These are phyloP conservation scores for Ormosia semicastrata DNA, from an alignment of 306 rosid genomes.

Conservation along the genomic window DNA sequence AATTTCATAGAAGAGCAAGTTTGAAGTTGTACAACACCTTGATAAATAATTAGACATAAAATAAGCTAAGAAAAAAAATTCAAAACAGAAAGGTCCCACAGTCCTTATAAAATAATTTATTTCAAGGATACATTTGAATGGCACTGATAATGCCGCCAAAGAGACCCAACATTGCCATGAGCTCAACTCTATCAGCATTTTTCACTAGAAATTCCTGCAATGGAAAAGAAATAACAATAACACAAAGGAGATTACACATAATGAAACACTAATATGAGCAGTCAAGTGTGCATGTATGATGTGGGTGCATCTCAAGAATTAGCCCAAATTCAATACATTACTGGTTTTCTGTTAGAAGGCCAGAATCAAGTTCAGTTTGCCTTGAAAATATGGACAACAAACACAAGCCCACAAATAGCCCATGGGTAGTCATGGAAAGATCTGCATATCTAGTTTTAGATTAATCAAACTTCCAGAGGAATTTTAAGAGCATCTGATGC, in stretches of 20 bases:
- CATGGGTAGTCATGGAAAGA: not conserved
- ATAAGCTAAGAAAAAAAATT: not conserved
- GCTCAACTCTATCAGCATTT: conserved; percentile 85
- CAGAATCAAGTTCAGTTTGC: not conserved
- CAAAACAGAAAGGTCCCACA: conserved; percentile 13
- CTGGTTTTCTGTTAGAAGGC: not conserved
- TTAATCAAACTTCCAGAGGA: not conserved
- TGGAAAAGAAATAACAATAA: conserved; percentile 12
- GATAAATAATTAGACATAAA: not conserved
- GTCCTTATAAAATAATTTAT: not conserved
- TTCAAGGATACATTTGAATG: conserved; percentile 93
- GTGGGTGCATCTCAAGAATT: not conserved
- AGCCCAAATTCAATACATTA: not conserved
- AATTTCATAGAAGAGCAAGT: conserved; percentile 5
- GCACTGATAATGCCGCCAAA: conserved; percentile 84
- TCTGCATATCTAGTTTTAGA: not conserved
- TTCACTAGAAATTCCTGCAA: conserved; percentile 88
- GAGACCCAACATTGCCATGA: conserved; percentile 81
- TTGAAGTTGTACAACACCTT: conserved; percentile 2
- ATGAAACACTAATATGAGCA: not conserved
- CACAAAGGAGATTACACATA: not conserved
- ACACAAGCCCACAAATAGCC: not conserved
- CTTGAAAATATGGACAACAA: not conserved
- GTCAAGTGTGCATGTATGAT: not conserved
- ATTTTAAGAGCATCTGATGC: too few relatives aligned